Conservation (phyloP, 352 stramenopile genomes). For the Phytophthora uliginosa region DNA sequence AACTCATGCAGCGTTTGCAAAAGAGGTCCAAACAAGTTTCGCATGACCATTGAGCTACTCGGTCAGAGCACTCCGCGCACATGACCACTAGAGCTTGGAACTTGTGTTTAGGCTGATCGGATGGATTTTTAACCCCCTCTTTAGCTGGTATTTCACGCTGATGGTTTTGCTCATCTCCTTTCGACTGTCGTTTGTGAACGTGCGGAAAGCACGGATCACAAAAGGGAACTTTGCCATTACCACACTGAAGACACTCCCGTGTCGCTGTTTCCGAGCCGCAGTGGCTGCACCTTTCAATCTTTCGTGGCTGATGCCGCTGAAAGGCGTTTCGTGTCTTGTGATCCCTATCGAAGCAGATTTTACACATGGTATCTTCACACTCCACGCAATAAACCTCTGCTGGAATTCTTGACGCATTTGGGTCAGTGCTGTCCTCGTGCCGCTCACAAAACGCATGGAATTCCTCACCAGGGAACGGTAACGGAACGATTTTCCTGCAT, state of each 20-base stretch:
- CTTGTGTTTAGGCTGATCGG: constrained; percentile 35
- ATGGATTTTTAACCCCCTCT: not conserved
- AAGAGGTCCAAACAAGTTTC: constrained; percentile 69
- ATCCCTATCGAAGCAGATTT: constrained; percentile 68
- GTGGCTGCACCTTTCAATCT: constrained; percentile 59
- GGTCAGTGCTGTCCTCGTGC: constrained; percentile 56
- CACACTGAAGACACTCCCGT: constrained; percentile 72
- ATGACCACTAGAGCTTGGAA: constrained; percentile 70
- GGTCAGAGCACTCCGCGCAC: constrained; percentile 64
- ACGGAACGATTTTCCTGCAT: constrained; percentile 60
- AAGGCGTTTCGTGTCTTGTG: constrained; percentile 64
- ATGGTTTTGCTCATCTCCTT: not conserved
- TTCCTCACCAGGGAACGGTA: constrained; percentile 78
- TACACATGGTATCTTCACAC: constrained; percentile 80
- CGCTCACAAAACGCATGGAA: constrained; percentile 75
- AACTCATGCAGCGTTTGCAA: constrained; percentile 76
- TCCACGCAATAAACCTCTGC: constrained; percentile 74
- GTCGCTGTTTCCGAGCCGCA: constrained; percentile 69
- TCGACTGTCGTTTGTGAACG: constrained; percentile 40
- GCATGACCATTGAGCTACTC: constrained; percentile 76
- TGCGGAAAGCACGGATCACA: constrained; percentile 76
- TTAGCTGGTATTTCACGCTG: not conserved
- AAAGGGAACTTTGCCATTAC: constrained; percentile 70
- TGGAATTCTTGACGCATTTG: constrained; percentile 32
- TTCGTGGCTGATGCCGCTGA: constrained; percentile 43